Percentiles rank a stretch among this genome's conserved stretches.
These are phyloP conservation scores for Canavalia ensiformis DNA, from an alignment of 306 rosid genomes.

Conservation along the genomic window DNA sequence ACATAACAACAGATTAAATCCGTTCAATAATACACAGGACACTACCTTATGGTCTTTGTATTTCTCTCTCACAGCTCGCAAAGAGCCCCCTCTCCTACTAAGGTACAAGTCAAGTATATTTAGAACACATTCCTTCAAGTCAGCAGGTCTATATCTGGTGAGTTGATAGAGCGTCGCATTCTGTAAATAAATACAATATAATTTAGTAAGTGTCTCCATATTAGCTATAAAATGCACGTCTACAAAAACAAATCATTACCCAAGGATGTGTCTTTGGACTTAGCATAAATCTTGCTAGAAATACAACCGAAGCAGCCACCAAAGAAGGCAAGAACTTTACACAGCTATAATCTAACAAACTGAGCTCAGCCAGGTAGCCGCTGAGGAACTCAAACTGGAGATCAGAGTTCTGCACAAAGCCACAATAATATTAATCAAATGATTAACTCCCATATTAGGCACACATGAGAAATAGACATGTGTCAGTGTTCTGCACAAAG, in stretches of 20 bases:
- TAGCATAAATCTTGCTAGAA: constrained; percentile 75
- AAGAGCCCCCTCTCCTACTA: constrained; percentile 71
- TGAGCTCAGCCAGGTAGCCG: constrained; percentile 86
- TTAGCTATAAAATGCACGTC: neutral
- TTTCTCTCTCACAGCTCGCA: constrained; percentile 78
- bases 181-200: constrained; percentile 49
- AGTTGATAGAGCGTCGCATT: constrained; percentile 56
- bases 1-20: neutral
- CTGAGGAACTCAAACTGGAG: constrained; percentile 81
- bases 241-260: constrained; percentile 57
- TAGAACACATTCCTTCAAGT: constrained; percentile 71
- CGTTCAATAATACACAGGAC: neutral
- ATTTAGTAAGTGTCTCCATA: constrained; percentile 29
- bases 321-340: constrained; percentile 84
- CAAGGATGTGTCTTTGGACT: constrained; percentile 74
- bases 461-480: neutral
- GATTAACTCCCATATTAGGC: constrained; percentile 10
- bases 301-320: constrained; percentile 84
- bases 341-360: constrained; percentile 80
- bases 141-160: constrained; percentile 69
- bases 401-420: constrained; percentile 57
- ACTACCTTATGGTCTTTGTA: constrained; percentile 88
- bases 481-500: constrained; percentile 57
- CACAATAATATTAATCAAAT: constrained; percentile 19
- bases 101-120: constrained; percentile 78